phyloP scores from a whole-genome alignment of 2,329 filamentous ascomycete species.

The Monilinia polystroma region DNA sequence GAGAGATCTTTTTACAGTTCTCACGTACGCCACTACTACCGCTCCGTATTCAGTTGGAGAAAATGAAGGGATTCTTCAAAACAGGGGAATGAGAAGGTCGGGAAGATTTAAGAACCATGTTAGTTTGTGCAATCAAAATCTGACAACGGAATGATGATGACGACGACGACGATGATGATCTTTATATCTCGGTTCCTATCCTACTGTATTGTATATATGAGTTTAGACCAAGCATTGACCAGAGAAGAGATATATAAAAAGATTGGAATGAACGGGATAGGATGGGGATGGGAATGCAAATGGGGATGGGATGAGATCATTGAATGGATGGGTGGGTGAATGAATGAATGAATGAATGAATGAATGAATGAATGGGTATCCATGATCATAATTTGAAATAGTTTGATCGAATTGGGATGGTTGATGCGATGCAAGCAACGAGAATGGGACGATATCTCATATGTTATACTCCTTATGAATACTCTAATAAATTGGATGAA shows the following conservation, averaged over 20 bases:
- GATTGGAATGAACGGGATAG: neutral
- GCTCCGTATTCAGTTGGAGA: too few species aligned
- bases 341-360: neutral
- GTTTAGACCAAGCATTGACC: slow-evolving; percentile 6
- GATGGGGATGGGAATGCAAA: too few species aligned
- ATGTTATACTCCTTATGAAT: neutral
- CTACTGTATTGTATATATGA: neutral
- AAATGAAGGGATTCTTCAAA: slow-evolving; percentile 11
- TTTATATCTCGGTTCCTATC: slow-evolving; percentile 1
- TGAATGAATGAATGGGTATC: too few species aligned
- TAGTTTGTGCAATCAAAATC: slow-evolving; percentile 5
- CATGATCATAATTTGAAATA: neutral
- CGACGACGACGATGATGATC: neutral
- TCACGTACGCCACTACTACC: slow-evolving; percentile 8
- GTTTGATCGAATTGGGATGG: slow-evolving; percentile 9
- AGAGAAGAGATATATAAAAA: neutral
- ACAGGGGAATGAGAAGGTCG: slow-evolving; percentile 17
- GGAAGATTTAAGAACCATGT: slow-evolving; percentile 16
- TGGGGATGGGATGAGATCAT: too few species aligned
- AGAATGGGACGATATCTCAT: slow-evolving; percentile 11
- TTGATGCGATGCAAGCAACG: slow-evolving; percentile 16
- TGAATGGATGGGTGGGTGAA: neutral
- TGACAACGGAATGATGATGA: neutral
- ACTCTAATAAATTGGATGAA: slow-evolving; percentile 1
- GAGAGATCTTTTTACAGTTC: slow-evolving; percentile 16